phyloP scores from a whole-genome alignment of 352 stramenopile genomes.

The Phytophthora lateralis region DNA sequence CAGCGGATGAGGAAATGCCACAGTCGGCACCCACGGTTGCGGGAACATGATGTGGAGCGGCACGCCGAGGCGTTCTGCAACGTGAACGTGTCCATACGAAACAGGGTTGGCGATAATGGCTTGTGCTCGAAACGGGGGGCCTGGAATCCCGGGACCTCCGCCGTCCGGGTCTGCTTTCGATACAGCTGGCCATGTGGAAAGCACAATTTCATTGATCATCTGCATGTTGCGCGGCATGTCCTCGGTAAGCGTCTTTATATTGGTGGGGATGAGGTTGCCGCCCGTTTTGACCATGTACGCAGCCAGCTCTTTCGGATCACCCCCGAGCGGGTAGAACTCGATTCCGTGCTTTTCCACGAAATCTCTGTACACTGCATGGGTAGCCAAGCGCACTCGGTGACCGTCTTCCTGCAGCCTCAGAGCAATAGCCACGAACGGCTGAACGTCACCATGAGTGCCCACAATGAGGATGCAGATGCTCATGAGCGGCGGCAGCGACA shows the following conservation, averaged over 20 bases:
- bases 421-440: slow-evolving; percentile 74
- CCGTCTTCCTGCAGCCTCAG: slow-evolving; percentile 73
- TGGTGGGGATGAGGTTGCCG: slow-evolving; percentile 70
- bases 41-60: slow-evolving; percentile 95
- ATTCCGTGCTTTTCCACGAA: slow-evolving; percentile 69
- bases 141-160: slow-evolving; percentile 37
- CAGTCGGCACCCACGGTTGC: slow-evolving; percentile 87
- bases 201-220: slow-evolving; percentile 91
- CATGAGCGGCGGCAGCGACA: slow-evolving; percentile 43
- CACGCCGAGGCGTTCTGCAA: slow-evolving; percentile 91
- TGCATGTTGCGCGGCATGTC: slow-evolving; percentile 83
- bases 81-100: slow-evolving; percentile 91
- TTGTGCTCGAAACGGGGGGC: slow-evolving; percentile 78
- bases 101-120: slow-evolving; percentile 95
- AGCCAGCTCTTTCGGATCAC: slow-evolving; percentile 68
- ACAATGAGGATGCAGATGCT: slow-evolving; percentile 81
- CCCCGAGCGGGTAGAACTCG: slow-evolving; percentile 73
- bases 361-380: slow-evolving; percentile 80
- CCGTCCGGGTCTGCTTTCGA: slow-evolving; percentile 72
- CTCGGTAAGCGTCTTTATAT: slow-evolving; percentile 56
- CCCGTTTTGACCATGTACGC: slow-evolving; percentile 93
- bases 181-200: slow-evolving; percentile 87
- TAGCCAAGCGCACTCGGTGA: slow-evolving; percentile 91
- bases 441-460: slow-evolving; percentile 70
- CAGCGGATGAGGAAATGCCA: slow-evolving; percentile 89